phyloP scores from a whole-genome alignment of 2,329 filamentous ascomycete genomes.

The Dactylellina leptospora region DNA sequence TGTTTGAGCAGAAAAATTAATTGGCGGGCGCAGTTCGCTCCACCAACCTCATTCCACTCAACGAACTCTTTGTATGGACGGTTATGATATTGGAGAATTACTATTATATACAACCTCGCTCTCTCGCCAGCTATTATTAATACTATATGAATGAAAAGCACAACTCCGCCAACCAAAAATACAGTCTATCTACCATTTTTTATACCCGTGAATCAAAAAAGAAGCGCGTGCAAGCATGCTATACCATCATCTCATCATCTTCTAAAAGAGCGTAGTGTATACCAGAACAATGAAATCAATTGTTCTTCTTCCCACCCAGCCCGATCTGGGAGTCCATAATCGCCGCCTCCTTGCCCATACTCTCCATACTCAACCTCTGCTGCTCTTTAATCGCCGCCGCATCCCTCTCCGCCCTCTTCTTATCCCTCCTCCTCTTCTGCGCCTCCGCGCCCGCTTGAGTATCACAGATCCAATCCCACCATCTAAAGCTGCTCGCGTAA shows the following conservation, averaged over 20 bases:
- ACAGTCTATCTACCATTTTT: neutral
- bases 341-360: slow-evolving; percentile 20
- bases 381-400: slow-evolving; percentile 71
- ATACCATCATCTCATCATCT: too few relatives aligned
- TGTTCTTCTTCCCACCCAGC: neutral
- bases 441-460: slow-evolving; percentile 92
- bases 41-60: too few relatives aligned
- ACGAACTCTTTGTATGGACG: too few relatives aligned
- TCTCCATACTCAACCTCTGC: slow-evolving; percentile 61
- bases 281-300: neutral
- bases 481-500: slow-evolving; percentile 96
- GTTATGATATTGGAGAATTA: neutral
- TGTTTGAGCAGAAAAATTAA: too few relatives aligned
- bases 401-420: slow-evolving; percentile 72
- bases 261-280: too few relatives aligned
- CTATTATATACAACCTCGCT: neutral
- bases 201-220: neutral
- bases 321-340: slow-evolving; percentile 43
- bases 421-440: slow-evolving; percentile 81
- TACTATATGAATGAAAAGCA: neutral
- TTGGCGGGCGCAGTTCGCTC: too few relatives aligned
- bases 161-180: neutral
- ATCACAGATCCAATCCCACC: slow-evolving; percentile 96
- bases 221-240: neutral
- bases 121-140: neutral